phyloP scores from a whole-genome alignment of 75 land plant genomes.

The Picea glauca region DNA sequence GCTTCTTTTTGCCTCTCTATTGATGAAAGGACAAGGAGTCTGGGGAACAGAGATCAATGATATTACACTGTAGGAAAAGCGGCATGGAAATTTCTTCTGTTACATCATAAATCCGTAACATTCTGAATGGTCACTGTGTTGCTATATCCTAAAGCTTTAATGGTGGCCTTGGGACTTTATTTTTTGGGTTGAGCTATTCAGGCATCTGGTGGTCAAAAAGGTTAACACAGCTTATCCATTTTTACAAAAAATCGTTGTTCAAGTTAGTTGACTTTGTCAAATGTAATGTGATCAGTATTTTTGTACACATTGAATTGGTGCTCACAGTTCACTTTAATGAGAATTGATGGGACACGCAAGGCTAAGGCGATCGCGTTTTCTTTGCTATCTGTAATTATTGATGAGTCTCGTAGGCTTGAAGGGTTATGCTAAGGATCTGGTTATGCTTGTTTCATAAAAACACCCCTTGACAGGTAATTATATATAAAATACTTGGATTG shows the following conservation, averaged over 20 bases:
- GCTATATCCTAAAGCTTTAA: background rate
- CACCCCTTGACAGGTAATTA: background rate
- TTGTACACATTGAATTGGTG: no score
- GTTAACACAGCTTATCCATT: background rate
- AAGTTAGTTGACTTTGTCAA: no score
- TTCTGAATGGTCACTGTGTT: background rate
- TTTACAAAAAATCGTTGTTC: background rate
- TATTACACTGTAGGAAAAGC: background rate
- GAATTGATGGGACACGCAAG: background rate
- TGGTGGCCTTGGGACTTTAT: background rate
- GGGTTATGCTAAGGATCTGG: background rate
- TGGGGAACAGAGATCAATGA: background rate
- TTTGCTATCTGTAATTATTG: background rate
- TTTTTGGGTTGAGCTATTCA: background rate
- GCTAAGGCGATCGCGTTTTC: background rate
- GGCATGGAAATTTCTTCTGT: background rate
- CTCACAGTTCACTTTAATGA: no score
- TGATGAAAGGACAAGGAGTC: background rate
- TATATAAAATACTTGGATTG: background rate
- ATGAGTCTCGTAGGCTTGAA: background rate
- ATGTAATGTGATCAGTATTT: no score
- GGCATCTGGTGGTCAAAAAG: background rate
- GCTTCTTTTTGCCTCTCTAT: conserved; percentile 55
- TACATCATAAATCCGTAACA: background rate
- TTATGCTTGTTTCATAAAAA: background rate